Evolutionary conservation across 768 basidiomycete species (phyloP).

Genomic region (Plicaturopsis crispa): DNA sequence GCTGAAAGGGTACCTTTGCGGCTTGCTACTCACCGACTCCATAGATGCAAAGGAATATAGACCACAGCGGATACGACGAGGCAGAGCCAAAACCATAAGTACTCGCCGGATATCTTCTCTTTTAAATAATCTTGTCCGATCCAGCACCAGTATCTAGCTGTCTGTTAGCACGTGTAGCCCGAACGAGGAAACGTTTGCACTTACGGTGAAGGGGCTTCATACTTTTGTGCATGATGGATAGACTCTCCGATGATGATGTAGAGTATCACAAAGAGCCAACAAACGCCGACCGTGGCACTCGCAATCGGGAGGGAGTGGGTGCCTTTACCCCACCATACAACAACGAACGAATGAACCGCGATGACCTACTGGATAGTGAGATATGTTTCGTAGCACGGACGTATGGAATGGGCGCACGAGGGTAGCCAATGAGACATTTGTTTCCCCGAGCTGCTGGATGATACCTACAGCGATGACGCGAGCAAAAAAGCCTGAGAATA

Average conservation of each 20-base stretch:
- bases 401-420: conserved; percentile 20
- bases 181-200: not conserved
- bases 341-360: conserved; percentile 32
- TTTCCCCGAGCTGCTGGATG: conserved; percentile 34
- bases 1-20: too few species aligned
- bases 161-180: too few species aligned
- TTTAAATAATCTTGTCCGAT: conserved; percentile 21
- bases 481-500: not conserved
- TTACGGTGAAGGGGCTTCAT: not conserved
- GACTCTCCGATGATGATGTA: conserved; percentile 23
- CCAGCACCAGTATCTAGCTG: conserved; percentile 43
- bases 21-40: conserved; percentile 26
- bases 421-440: conserved; percentile 32
- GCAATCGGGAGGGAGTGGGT: conserved; percentile 19
- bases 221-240: conserved; percentile 9
- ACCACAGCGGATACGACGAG: conserved; percentile 23
- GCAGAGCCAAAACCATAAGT: conserved; percentile 38
- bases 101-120: conserved; percentile 30
- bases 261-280: conserved; percentile 29
- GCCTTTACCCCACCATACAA: conserved; percentile 27
- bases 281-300: conserved; percentile 15
- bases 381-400: not conserved
- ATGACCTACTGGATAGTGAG: conserved; percentile 19
- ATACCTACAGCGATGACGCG: conserved; percentile 16
- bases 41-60: conserved; percentile 30